Base-by-base conservation (phyloP, 441 rosid genomes). In the Codiaeum variegatum region DNA sequence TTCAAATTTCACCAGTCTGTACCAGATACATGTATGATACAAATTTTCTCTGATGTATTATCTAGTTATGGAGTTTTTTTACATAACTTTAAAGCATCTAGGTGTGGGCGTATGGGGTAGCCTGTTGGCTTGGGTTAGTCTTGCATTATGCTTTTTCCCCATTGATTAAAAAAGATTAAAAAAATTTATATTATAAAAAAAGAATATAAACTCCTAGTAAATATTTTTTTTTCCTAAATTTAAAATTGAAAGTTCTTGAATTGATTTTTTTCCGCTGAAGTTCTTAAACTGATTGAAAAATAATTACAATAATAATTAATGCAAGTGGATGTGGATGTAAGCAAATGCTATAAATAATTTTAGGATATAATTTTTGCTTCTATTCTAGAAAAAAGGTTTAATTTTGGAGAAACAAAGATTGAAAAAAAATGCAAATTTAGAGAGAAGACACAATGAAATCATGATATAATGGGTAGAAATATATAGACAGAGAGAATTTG, bases 371-470 rank as follows among this genome's bases (percentile, higher is more conserved):
- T 18, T 19, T 34, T 62, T 32, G 21, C 19, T 67, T 67, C 28
- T 23, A 68, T 52, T 68, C 26, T 61, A 38, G 15, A 54, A 6
- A 2, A 38, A 40, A 66, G n/a, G n/a, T n/a, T 82, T 84, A 32
- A 69, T 71, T 77, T 85, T 87, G 60, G 72, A 40, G 38, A 26
- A 62, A 6, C 12, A 51, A 44, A 44, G 59, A 28, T 66, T 16
- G 47, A 65, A 74, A 32, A 34, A 36, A 36, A 5, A 36, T 36
- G 0, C 7, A 40, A 9, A 67, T 42, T 31, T 40, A 23, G 40
- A 70, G 61, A 44, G 71, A 76, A 66, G 80, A 76, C 79, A 77
- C 66, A 56, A 72, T 3, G 83, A 82, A 80, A 68, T 70, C 78
- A 68, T 70, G 73, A 74, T 29, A 79, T 55, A 44, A 12, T 23